A percentile compares a stretch with the other conserved stretches of the same genome.
These are phyloP conservation scores for Aspergillus costaricaensis DNA, from an alignment of 2,329 filamentous ascomycete genomes.

Conservation along the genomic window DNA sequence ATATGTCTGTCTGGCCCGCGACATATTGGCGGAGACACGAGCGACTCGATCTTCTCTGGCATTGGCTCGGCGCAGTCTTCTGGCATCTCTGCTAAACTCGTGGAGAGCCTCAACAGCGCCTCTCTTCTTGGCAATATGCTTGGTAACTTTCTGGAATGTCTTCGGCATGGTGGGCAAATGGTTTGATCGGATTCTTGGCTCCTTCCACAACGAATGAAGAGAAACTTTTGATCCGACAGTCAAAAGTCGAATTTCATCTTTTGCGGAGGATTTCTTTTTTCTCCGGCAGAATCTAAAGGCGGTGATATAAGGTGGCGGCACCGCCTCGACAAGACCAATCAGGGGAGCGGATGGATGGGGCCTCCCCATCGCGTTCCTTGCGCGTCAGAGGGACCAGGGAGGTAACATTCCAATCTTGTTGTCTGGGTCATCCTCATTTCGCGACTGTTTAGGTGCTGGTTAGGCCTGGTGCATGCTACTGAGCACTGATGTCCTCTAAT, in stretches of 20 bases:
- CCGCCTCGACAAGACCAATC: slow-evolving; percentile 24
- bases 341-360: slow-evolving; percentile 1
- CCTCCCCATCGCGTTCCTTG: slow-evolving; percentile 30
- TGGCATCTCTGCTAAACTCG: slow-evolving; percentile 83
- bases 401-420: slow-evolving; percentile 37
- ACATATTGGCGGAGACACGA: slow-evolving; percentile 67
- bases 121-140: slow-evolving; percentile 87
- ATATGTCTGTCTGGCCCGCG: slow-evolving; percentile 73
- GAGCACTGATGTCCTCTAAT: slow-evolving; percentile 8
- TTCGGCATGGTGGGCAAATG: slow-evolving; percentile 63
- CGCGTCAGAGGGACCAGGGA: slow-evolving; percentile 34
- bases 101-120: slow-evolving; percentile 74
- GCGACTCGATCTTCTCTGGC: slow-evolving; percentile 80
- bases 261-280: slow-evolving; percentile 28
- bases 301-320: slow-evolving; percentile 23
- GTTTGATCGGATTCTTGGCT: not conserved
- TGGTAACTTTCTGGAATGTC: slow-evolving; percentile 78
- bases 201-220: not conserved
- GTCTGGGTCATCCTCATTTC: slow-evolving; percentile 22
- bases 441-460: slow-evolving; percentile 6
- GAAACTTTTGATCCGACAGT: slow-evolving; percentile 2
- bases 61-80: slow-evolving; percentile 75
- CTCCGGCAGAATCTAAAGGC: slow-evolving; percentile 35
- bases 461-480: not conserved
- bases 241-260: slow-evolving; percentile 8